Base-by-base conservation (phyloP, 306 rosid genomes). In the Chamaecrista fasciculata region DNA sequence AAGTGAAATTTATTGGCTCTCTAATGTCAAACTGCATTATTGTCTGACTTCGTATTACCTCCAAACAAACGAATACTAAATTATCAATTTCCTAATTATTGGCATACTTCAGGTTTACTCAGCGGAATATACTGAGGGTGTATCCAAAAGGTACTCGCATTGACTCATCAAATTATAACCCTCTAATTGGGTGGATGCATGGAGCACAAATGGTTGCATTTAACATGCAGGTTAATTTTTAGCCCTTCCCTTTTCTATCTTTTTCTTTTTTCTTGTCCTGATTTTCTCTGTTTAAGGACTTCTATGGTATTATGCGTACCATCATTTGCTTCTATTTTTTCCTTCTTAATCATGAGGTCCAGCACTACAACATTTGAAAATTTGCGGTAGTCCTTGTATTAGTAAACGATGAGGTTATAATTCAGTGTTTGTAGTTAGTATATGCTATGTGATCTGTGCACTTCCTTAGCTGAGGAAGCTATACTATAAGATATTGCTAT, bases 121-220 rank as follows among this genome's bases (percentile, higher is more conserved):
- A 91, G 84, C 77, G 74, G 82, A 95, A 95, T 86, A 72, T 95
- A 50, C 76, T 95, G 80, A 89, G 99, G 87, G 89, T 95, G 47
- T 95, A 89, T 77, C 99, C 99, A 18, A 95, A 95, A 85, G 96
- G 96, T 36, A 89, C 74, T 39, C 96, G 99, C 66, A 78, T 95
- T 57, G 88, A 89, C 82, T 95, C 99, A n/a, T 95, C 99, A 39
- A 95, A 95, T 68, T 95, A 89, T 76, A 95, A 95, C 78, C 99
- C 99, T 52, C 71, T 91, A 65, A 85, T 95, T 81, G 99, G 96
- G 73, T 95, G 99, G 99, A 76, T 75, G 71, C 96, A 95, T 80
- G 99, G 99, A 62, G 99, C 99, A 73, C 99, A 95, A 70, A 85
- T 95, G 99, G 99, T 95, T 75, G 99, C 99, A 66, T 91, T 95